Conservation (phyloP, 2,329 filamentous ascomycete species). For the Periconia sp. region DNA sequence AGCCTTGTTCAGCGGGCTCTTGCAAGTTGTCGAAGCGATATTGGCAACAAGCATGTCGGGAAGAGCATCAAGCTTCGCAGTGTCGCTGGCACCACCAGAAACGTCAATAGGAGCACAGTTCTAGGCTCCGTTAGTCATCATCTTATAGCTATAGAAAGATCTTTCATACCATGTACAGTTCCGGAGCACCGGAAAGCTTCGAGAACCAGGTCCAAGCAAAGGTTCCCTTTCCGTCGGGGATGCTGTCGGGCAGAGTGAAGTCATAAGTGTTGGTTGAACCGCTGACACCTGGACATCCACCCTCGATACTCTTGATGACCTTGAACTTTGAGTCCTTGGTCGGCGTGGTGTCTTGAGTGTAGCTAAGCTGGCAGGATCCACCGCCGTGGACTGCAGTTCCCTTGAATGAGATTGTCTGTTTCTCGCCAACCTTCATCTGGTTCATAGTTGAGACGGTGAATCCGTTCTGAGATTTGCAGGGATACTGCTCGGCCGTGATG, state of each 20-base stretch:
- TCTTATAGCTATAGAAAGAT: too few species aligned
- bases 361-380: constrained; percentile 84
- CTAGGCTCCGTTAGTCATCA: too few species aligned
- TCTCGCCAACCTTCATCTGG: constrained; percentile 67
- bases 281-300: constrained; percentile 76
- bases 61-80: constrained; percentile 64
- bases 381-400: constrained; percentile 85
- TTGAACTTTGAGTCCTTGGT: constrained; percentile 70
- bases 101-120: constrained; percentile 83
- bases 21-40: constrained; percentile 62
- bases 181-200: constrained; percentile 75
- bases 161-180: constrained; percentile 99
- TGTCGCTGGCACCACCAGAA: constrained; percentile 58
- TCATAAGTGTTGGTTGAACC: constrained; percentile 68
- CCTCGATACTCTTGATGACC: constrained; percentile 87
- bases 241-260: constrained; percentile 73
- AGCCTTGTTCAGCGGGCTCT: constrained; percentile 59
- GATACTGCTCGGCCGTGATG: constrained; percentile 69
- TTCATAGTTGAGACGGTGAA: constrained; percentile 42
- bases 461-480: constrained; percentile 62
- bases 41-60: constrained; percentile 79
- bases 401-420: constrained; percentile 67
- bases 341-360: constrained; percentile 69
- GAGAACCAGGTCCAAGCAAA: constrained; percentile 96
- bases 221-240: constrained; percentile 77